Evolutionary conservation across 768 basidiomycete species (phyloP).

Genomic region (Aureoboletus auriporus): DNA sequence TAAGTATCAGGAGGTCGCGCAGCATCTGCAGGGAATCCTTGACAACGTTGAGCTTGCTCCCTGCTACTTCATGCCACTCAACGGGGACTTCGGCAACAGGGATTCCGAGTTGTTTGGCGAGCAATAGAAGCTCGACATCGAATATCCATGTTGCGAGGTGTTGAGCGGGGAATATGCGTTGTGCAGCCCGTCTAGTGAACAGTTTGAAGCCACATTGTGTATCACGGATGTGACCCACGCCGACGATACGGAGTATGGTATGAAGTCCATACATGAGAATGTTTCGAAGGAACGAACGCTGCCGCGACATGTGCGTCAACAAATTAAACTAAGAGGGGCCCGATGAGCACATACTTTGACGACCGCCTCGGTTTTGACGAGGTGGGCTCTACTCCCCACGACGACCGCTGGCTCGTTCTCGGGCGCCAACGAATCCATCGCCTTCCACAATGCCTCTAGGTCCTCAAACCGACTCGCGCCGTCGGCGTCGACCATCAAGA

Average conservation of each 20-base stretch:
- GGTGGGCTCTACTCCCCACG: conserved; percentile 88
- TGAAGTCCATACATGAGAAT: conserved; percentile 94
- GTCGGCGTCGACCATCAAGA: conserved; percentile 94
- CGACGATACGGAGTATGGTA: conserved; percentile 81
- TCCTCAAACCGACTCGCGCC: conserved; percentile 89
- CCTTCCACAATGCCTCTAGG: conserved; percentile 70
- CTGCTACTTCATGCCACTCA: conserved; percentile 90
- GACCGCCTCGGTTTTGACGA: conserved; percentile 88
- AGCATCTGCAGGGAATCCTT: conserved; percentile 88
- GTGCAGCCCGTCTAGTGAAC: conserved; percentile 79
- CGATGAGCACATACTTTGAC: conserved; percentile 64
- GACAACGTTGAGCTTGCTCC: conserved; percentile 87
- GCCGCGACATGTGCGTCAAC: neutral
- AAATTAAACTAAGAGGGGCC: neutral
- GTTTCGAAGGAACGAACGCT: conserved; percentile 89
- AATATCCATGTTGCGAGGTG: conserved; percentile 95
- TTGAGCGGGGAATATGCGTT: conserved; percentile 78
- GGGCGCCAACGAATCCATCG: conserved; percentile 60
- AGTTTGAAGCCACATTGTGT: conserved; percentile 99
- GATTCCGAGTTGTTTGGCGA: conserved; percentile 74
- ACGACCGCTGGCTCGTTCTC: conserved; percentile 56
- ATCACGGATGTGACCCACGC: conserved; percentile 87
- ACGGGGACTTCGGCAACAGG: conserved; percentile 86
- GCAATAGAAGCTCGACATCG: conserved; percentile 87
- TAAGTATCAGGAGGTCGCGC: conserved; percentile 75